Conservation (phyloP, 495 filamentous ascomycete genomes). For the Penicillium angulare region DNA sequence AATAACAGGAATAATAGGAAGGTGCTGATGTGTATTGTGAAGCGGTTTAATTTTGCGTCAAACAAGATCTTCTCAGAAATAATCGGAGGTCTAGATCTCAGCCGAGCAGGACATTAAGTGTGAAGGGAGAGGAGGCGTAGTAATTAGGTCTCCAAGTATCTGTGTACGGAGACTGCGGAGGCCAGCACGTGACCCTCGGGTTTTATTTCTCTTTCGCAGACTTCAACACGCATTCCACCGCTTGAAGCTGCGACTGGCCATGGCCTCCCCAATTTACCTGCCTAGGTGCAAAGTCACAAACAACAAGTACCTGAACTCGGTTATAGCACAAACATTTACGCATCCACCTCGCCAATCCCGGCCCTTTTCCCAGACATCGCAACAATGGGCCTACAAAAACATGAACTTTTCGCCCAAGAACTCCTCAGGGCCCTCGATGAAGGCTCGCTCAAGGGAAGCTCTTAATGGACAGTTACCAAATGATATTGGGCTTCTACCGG, state of each 20-base stretch:
- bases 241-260: conserved; percentile 20
- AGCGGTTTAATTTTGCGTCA: not conserved
- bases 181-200: conserved; percentile 27
- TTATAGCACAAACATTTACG: conserved; percentile 12
- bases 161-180: conserved; percentile 20
- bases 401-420: conserved; percentile 23
- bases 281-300: conserved; percentile 22
- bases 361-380: conserved; percentile 34
- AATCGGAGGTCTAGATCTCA: not conserved
- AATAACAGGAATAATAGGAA: not conserved
- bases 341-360: conserved; percentile 31
- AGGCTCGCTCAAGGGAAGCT: conserved; percentile 27
- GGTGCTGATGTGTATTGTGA: not conserved
- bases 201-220: conserved; percentile 20
- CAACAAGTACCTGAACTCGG: too few relatives aligned
- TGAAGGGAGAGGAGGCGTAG: conserved; percentile 3
- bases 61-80: not conserved
- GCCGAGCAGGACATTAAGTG: not conserved
- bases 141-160: not conserved
- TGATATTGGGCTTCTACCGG: conserved; percentile 54
- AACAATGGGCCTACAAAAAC: conserved; percentile 24
- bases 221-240: conserved; percentile 5
- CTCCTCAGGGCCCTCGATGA: conserved; percentile 42
- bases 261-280: conserved; percentile 38
- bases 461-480: conserved; percentile 32